Percentiles rank a stretch among this genome's conserved stretches.
Conservation (phyloP, 1,284 basidiomycete genomes). For the Papiliotrema laurentii region DNA sequence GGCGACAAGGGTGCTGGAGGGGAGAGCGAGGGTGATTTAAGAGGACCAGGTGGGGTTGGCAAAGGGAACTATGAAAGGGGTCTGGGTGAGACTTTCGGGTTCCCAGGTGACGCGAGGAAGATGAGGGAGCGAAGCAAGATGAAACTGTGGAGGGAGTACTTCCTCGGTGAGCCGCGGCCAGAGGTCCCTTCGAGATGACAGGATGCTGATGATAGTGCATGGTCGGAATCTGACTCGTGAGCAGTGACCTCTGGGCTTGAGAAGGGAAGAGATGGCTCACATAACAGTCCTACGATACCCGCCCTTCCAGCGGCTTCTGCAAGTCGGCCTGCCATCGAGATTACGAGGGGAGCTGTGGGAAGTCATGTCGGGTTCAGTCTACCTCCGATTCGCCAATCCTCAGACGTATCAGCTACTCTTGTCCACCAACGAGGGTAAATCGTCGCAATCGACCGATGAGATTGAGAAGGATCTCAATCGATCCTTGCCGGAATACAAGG, state of each 20-base stretch:
- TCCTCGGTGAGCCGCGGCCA: conserved; percentile 59
- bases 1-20: conserved; percentile 14
- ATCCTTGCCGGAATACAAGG: conserved; percentile 88
- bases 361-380: conserved; percentile 88
- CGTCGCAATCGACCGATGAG: conserved; percentile 89
- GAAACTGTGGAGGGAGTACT: conserved; percentile 91
- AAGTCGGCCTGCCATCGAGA: conserved; percentile 93
- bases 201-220: conserved; percentile 38
- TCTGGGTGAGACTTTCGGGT: conserved; percentile 80
- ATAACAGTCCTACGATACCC: conserved; percentile 92
- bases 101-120: conserved; percentile 92
- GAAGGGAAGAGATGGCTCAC: conserved; percentile 1
- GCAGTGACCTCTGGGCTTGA: conserved; percentile 1
- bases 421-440: conserved; percentile 71
- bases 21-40: conserved; percentile 56
- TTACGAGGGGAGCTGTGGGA: conserved; percentile 99
- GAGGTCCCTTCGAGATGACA: too few relatives aligned
- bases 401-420: conserved; percentile 79
- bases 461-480: conserved; percentile 98
- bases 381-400: conserved; percentile 81
- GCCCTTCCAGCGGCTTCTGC: conserved; percentile 90
- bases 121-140: conserved; percentile 94
- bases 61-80: conserved; percentile 67
- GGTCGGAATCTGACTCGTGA: conserved; percentile 47
- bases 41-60: conserved; percentile 50